Base-by-base conservation (phyloP, 441 rosid genomes). In the Gossypium gossypioides region DNA sequence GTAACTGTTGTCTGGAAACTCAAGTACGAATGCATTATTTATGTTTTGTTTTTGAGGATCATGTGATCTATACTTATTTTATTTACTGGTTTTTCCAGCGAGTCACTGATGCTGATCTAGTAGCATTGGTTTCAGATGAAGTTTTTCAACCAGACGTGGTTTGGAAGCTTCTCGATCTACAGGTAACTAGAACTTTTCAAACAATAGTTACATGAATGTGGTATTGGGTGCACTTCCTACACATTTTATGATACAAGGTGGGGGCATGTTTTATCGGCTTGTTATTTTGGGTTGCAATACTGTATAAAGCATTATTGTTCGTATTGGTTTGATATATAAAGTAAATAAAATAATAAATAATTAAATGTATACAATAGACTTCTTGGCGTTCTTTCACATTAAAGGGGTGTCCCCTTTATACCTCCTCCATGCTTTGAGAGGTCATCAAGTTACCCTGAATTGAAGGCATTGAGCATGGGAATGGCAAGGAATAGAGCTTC, bases 51-150 rank as follows among this genome's bases (percentile, higher is more conserved):
- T 57, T 50, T 71, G 32, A 32, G 29, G 61, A 54, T 62, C 71
- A 60, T 58, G 71, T 59, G 74, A 15, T 54, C 57, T 76, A 69
- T 74, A 70, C 72, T 78, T 62, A 71, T 68, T 72, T 75, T 67
- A 46, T 68, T 82, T 75, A 12, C 34, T 76, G 70, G 42, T 80
- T 71, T 34, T 68, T 63, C 51, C 82, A 95, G 97, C 87, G 91
- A 83, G 92, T 95, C 75, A 88, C 96, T 0, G 97, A 92, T 74
- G 98, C 93, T 24, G 99, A 95, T 84, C 81, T 95, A 46, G 80
- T 88, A 84, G 96, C 97, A 25, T 71, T 92, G 79, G 92, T 95
- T 42, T 91, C 98, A 12, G 98, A 95, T 80, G 98, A 95, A 80
- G 89, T 92, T 73, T 92, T 91, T 77, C 99, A 95, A 80, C 96